Evolutionary conservation across 2,329 filamentous ascomycete species (phyloP).

Genomic region (Hypocrella siamensis): DNA sequence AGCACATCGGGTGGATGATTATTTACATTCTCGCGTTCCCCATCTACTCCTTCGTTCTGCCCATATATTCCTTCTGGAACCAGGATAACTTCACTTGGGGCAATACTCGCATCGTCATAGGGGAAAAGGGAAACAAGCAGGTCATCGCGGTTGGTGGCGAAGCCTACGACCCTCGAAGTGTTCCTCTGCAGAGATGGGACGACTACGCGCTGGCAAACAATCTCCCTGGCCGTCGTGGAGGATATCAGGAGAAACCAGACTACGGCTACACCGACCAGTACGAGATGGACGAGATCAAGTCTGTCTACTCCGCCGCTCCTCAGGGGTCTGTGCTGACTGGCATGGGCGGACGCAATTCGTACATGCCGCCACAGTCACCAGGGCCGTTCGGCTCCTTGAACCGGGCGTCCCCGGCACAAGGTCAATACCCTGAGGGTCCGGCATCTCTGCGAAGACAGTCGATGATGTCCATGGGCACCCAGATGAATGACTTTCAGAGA

Average conservation of each 20-base stretch:
- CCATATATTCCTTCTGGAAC: constrained; percentile 98
- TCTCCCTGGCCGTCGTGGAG: constrained; percentile 77
- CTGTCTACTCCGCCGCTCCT: constrained; percentile 83
- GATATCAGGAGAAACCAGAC: constrained; percentile 46
- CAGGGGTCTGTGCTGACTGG: constrained; percentile 78
- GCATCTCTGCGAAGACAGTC: constrained; percentile 50
- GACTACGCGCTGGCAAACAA: constrained; percentile 81
- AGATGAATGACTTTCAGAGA: constrained; percentile 27
- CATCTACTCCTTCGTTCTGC: constrained; percentile 80
- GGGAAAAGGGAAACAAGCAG: constrained; percentile 81
- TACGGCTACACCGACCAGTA: constrained; percentile 61
- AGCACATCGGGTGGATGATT: constrained; percentile 98
- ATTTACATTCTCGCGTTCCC: constrained; percentile 95
- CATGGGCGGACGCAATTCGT: constrained; percentile 56
- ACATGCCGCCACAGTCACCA: constrained; percentile 73
- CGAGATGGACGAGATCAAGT: constrained; percentile 97
- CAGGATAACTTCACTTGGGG: constrained; percentile 99
- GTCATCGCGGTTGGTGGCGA: constrained; percentile 77
- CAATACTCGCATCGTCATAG: constrained; percentile 93
- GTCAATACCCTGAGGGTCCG: constrained; percentile 32
- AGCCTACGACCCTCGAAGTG: constrained; percentile 77
- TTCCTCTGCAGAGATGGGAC: constrained; percentile 93
- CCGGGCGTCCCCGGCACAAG: constrained; percentile 27
- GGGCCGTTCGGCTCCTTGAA: constrained; percentile 47
- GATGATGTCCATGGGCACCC: constrained; percentile 48